phyloP scores from a whole-genome alignment of 2,329 filamentous ascomycete genomes.

The Ilyonectria sp. region DNA sequence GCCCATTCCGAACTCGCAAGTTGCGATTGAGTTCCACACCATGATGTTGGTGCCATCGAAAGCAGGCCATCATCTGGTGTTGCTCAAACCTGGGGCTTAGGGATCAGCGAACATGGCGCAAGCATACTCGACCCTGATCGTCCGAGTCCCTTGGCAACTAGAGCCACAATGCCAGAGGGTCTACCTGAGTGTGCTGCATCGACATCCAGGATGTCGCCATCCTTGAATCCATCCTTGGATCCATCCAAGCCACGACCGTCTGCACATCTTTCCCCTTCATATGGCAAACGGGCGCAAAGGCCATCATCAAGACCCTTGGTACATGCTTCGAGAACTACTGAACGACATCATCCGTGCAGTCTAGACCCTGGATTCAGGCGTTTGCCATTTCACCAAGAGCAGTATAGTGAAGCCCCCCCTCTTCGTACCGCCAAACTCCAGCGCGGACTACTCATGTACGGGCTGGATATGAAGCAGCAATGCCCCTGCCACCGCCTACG shows the following conservation, averaged over 20 bases:
- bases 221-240: not conserved
- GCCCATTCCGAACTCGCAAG: not conserved
- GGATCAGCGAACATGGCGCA: not conserved
- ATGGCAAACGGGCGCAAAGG: not conserved
- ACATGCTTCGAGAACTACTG: conserved; percentile 9
- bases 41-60: not conserved
- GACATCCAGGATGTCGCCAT: conserved; percentile 9
- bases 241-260: conserved; percentile 8
- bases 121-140: conserved; percentile 24
- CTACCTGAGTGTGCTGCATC: conserved; percentile 16
- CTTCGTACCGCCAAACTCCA: not conserved
- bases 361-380: conserved; percentile 18
- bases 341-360: conserved; percentile 3
- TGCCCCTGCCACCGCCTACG: not conserved
- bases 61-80: conserved; percentile 4
- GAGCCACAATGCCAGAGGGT: conserved; percentile 9
- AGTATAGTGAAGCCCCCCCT: not conserved
- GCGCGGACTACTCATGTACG: not conserved
- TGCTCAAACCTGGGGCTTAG: not conserved
- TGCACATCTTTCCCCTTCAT: conserved; percentile 18
- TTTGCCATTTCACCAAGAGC: conserved; percentile 2
- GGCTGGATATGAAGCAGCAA: not conserved
- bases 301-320: conserved; percentile 19
- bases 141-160: conserved; percentile 10
- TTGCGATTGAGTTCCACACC: conserved; percentile 4